Percentiles rank a stretch among this genome's conserved stretches.
These are phyloP conservation scores for Penicillium sp. DNA, from an alignment of 2,329 filamentous ascomycete species.

Conservation along the genomic window DNA sequence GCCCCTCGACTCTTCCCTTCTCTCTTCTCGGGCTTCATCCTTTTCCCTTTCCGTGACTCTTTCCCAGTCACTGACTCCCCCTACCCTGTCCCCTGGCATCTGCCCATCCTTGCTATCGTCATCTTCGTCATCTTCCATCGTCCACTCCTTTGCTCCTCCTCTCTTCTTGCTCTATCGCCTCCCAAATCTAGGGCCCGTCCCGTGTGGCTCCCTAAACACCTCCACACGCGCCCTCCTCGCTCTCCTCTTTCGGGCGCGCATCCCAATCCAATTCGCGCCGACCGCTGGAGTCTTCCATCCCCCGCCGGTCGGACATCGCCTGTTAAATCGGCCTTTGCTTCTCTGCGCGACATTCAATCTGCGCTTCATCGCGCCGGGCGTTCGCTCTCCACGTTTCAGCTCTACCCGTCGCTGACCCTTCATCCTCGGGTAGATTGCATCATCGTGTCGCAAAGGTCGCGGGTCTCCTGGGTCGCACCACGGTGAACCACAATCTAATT, in stretches of 20 bases:
- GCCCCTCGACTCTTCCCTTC: constrained; percentile 33
- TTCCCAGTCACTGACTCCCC: not conserved
- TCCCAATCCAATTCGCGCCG: not conserved
- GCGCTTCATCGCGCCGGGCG: not conserved
- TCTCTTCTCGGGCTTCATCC: constrained; percentile 25
- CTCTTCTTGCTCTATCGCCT: not conserved
- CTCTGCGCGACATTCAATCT: not conserved
- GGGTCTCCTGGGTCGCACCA: constrained; percentile 23
- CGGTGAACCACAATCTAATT: constrained; percentile 20
- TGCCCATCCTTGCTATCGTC: constrained; percentile 9
- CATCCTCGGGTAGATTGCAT: constrained; percentile 32
- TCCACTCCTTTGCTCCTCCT: constrained; percentile 12
- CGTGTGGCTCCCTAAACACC: constrained; percentile 10
- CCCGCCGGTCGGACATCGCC: constrained; percentile 8
- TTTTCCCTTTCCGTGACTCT: constrained; percentile 5
- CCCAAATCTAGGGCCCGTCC: not conserved
- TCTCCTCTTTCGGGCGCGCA: constrained; percentile 7
- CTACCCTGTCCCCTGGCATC: constrained; percentile 13
- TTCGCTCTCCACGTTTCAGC: constrained; percentile 1
- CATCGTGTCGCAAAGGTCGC: constrained; percentile 36
- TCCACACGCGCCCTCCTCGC: constrained; percentile 14
- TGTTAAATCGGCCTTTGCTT: not conserved
- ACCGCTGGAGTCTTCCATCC: constrained; percentile 3
- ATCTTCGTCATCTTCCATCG: constrained; percentile 3
- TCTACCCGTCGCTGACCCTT: not conserved